Conservation (phyloP, 1,139 yeast genomes). For the Yamadazyma buinensis region DNA sequence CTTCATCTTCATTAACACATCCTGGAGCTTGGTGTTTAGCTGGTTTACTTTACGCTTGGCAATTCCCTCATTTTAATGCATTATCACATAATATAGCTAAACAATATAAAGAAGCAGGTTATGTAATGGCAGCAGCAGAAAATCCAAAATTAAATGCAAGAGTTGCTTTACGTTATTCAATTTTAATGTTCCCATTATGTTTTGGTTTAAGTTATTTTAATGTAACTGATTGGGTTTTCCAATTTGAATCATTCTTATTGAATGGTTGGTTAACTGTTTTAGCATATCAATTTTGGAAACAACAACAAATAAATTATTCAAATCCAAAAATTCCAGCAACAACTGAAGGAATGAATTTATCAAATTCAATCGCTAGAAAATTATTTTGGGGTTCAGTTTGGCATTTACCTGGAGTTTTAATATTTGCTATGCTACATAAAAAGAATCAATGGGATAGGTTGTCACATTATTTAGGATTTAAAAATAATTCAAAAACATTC, state of each 20-base stretch:
- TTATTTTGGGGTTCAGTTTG: conserved; percentile 93
- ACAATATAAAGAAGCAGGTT: conserved; percentile 90
- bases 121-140: conserved; percentile 93
- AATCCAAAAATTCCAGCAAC: conserved; percentile 31
- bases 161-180: conserved; percentile 84
- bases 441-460: conserved; percentile 93
- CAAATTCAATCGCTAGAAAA: conserved; percentile 70
- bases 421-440: conserved; percentile 91
- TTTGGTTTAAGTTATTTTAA: conserved; percentile 75
- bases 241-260: conserved; percentile 71
- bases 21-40: conserved; percentile 98
- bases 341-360: conserved; percentile 52
- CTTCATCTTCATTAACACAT: conserved; percentile 72
- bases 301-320: conserved; percentile 58
- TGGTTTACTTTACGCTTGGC: conserved; percentile 92
- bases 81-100: conserved; percentile 82
- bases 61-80: conserved; percentile 95
- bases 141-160: conserved; percentile 91
- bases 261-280: conserved; percentile 84
- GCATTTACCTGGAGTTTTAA: conserved; percentile 87
- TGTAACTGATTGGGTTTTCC: conserved; percentile 80
- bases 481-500: conserved; percentile 1
- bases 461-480: conserved; percentile 23
- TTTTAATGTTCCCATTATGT: conserved; percentile 91
- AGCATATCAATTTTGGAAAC: conserved; percentile 82